Base-by-base conservation (phyloP, 1,139 yeast genomes). In the Eremothecium cymbalariae region DNA sequence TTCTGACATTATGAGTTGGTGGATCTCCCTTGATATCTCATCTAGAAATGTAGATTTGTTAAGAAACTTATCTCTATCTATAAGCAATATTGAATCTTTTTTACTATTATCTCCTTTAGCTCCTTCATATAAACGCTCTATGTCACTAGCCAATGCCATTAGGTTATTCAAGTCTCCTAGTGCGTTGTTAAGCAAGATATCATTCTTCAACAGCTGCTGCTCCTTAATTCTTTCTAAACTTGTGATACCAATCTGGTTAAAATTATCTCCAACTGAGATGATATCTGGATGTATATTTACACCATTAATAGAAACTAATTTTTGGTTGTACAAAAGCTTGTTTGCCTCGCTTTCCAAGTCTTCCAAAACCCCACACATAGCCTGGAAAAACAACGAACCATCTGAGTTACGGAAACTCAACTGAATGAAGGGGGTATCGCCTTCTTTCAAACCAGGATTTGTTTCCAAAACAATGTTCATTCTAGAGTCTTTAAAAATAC, bases 141-240 rank as follows among this genome's bases (percentile, higher is more conserved):
- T 69, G 38, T 86, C 94, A 47, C 75, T 75, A 1, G 88, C 94
- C 43, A 82, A 72, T 17, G 75, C 68, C 79, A 85, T 78, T 33
- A 88, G 63, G 29, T 80, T 79, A 42, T 80, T 80, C 31, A 88
- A 60, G 55, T 85, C 95, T 36, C 78, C 81, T 26, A 88, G 60
- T 0, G 95, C 86, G 21, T 72, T 69, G 23, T 74, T 71, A 35
- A 86, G 63, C 0, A 86, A 67, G 14, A 67, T 53, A 39, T 82
- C 84, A 43, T 79, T 81, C 33, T 72, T 70, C 37, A 68, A 65
- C 7, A 82, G 62, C 46, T n/a, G 71, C 27, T 65, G 63, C 41
- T 74, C 79, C 28, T 78, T 75, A 8, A 69, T 59, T 33, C 66
- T 66, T 44, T 85, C 83, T 14, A 88, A 63, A 1, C 84, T 84